A percentile compares a stretch with the other conserved stretches of the same genome.
phyloP scores from a whole-genome alignment of 1,284 basidiomycete species.

The Mycena citricolor region DNA sequence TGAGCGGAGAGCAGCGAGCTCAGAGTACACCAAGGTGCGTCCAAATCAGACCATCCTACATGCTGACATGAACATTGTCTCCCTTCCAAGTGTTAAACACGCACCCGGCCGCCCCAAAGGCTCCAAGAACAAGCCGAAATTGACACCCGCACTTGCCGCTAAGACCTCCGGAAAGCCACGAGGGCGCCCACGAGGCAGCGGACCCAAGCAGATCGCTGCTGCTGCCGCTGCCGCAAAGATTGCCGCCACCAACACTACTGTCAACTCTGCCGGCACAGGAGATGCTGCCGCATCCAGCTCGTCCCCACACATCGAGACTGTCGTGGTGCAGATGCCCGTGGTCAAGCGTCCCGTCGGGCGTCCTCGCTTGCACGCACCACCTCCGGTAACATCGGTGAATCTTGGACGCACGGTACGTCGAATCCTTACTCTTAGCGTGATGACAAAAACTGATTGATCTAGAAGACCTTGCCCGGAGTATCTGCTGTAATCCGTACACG shows the following conservation, averaged over 20 bases:
- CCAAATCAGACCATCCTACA: no score
- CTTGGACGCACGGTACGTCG: not conserved
- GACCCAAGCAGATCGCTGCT: slow-evolving; percentile 1
- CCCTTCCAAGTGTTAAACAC: no score
- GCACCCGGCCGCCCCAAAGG: slow-evolving; percentile 5
- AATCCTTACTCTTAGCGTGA: not conserved
- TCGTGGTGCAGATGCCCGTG: not conserved
- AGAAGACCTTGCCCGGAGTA: not conserved
- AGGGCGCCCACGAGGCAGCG: slow-evolving; percentile 4
- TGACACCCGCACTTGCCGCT: not conserved
- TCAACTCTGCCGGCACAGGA: no score
- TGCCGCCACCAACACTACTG: no score
- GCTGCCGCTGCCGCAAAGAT: no score
- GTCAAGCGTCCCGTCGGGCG: slow-evolving; percentile 7
- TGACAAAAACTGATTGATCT: not conserved
- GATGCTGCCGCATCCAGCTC: no score
- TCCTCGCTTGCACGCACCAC: not conserved
- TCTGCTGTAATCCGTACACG: not conserved
- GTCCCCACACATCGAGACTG: no score
- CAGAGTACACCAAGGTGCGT: no score
- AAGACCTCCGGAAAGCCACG: not conserved
- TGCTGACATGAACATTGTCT: no score
- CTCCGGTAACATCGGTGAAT: not conserved
- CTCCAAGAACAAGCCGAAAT: slow-evolving; percentile 6
- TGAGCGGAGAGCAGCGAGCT: no score